A percentile compares a stretch with the other conserved stretches of the same genome.
phyloP scores from a whole-genome alignment of 2,329 filamentous ascomycete genomes.

The Trematosphaeria pertusa region DNA sequence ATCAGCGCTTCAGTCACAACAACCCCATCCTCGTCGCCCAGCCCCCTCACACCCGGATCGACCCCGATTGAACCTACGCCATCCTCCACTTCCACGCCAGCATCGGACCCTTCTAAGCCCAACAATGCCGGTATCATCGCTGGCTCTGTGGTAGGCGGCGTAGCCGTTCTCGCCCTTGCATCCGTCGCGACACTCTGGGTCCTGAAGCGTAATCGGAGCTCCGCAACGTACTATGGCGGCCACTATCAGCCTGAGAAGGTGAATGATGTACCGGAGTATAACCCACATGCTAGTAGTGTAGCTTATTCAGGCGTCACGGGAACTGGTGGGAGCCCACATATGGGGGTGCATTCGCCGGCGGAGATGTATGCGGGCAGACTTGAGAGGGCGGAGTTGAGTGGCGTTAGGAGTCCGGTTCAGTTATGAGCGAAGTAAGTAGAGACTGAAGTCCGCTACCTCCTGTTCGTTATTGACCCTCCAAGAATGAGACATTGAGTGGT shows the following conservation, averaged over 20 bases:
- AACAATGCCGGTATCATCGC: background rate
- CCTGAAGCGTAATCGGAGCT: background rate
- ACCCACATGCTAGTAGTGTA: background rate
- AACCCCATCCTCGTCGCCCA: background rate
- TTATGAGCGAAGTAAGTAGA: too few species aligned
- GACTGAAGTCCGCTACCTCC: too few species aligned
- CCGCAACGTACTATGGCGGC: background rate
- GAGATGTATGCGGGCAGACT: too few species aligned
- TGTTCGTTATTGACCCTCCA: too few species aligned
- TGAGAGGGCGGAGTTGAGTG: too few species aligned
- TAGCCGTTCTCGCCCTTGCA: background rate
- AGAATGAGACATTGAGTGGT: too few species aligned
- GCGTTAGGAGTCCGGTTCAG: too few species aligned
- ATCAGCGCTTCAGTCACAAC: background rate
- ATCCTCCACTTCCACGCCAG: background rate
- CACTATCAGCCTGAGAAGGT: background rate
- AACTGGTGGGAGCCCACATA: too few species aligned
- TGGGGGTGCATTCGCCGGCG: too few species aligned
- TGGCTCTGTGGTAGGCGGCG: background rate
- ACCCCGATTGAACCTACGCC: background rate
- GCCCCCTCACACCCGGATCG: background rate
- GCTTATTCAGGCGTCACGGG: background rate
- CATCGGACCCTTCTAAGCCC: background rate
- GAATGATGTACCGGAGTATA: background rate
- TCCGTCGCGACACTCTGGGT: background rate